Evolutionary conservation across 2,329 filamentous ascomycete genomes (phyloP), one percentile per base, ranked within the genome.

Genomic region (Trichoderma atroviride): DNA sequence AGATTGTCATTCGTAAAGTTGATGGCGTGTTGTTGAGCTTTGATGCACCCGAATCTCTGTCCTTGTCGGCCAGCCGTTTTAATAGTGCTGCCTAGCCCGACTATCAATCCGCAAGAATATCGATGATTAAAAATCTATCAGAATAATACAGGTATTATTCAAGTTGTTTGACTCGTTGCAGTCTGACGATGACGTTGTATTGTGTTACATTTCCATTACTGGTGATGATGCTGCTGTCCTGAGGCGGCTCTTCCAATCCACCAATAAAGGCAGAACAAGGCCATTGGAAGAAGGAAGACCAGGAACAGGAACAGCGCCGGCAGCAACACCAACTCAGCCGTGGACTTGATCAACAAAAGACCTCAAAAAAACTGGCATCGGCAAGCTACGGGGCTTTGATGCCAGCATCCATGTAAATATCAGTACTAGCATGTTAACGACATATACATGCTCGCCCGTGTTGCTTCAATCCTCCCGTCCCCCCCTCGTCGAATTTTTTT

Each of bases 1-100:
- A 43, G 50, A 40, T 43, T 55, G 19, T 56, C 50, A 64, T 64
- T 64, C 47, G 40, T 52, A n/a, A 43, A n/a, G 40, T 43, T n/a
- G 4, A 4, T 64, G 29, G 61, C 40, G 61, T 43, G 53, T 57
- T 57, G 47, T 53, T 53, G 52, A 56, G 35, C n/a, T 27, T 11
- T 31, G 31, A 57, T 5, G 35, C 52, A 43, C 52, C 62, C 47
- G 52, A 35, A 27, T 57, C 52, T 31, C 22, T 24, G 31, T 22
- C n/a, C 29, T 43, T 43, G 22, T 19, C 22, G 27, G 22, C 37
- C 33, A 55, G 22, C 2, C 33, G 22, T 40, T 16, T 37, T 16
- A 14, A 35, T 35, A 31, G 40, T 19, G 16, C 40, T 43, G 40
- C 40, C 40, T 43, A 43, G 19, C 40, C 16, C 40, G 5, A 31